Percentiles rank a stretch among this genome's conserved stretches.
These are phyloP conservation scores for Oemleria cerasiformis DNA, from an alignment of 306 rosid species.

Conservation along the genomic window DNA sequence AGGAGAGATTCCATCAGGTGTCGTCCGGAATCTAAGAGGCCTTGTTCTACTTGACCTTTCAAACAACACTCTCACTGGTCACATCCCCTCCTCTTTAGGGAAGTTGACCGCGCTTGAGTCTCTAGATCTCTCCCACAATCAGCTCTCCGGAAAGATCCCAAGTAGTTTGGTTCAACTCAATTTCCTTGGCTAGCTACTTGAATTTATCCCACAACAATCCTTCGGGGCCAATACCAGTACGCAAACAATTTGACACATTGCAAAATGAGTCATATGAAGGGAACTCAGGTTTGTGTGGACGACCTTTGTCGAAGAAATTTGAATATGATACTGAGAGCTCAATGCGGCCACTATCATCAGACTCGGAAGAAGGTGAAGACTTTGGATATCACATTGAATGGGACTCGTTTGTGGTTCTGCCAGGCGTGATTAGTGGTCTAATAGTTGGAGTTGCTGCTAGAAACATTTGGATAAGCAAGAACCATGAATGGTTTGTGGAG, in stretches of 20 bases:
- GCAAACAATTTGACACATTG: slow-evolving; percentile 18
- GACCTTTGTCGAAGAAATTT: slow-evolving; percentile 11
- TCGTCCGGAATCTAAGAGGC: slow-evolving; percentile 6
- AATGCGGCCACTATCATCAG: not conserved
- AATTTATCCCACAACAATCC: slow-evolving; percentile 1
- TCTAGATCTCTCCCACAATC: slow-evolving; percentile 14
- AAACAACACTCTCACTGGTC: slow-evolving; percentile 4
- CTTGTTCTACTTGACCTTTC: slow-evolving; percentile 9
- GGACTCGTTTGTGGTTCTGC: not conserved
- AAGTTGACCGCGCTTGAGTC: slow-evolving; percentile 15
- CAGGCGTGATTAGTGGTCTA: slow-evolving; percentile 6
- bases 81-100: slow-evolving; percentile 6
- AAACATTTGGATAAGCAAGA: not conserved
- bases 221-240: slow-evolving; percentile 4
- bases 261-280: slow-evolving; percentile 1
- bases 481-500: slow-evolving; percentile 6
- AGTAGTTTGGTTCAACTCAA: not conserved
- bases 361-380: not conserved
- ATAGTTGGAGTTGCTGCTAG: slow-evolving; percentile 10
- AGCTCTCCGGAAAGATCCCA: no score
- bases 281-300: slow-evolving; percentile 16
- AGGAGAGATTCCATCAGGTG: slow-evolving; percentile 7
- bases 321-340: not conserved
- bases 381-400: not conserved
- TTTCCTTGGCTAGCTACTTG: slow-evolving; percentile 14